phyloP scores from a whole-genome alignment of 495 filamentous ascomycete species.

The Venustampulla echinocandica region DNA sequence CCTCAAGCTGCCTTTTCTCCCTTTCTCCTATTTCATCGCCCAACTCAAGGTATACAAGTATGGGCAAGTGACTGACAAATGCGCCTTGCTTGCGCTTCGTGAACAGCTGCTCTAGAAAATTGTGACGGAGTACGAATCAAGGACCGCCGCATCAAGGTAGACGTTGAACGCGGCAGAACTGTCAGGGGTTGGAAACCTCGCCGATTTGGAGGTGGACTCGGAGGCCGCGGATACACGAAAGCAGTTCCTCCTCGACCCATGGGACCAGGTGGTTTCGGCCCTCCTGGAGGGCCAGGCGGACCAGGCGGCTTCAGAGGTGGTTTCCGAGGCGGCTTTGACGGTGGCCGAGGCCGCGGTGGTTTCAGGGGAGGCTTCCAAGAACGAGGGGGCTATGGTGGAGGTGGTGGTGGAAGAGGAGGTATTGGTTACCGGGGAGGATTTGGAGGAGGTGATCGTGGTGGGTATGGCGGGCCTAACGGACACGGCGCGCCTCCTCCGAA shows the following conservation, averaged over 20 bases:
- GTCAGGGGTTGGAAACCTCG: slow-evolving; percentile 91
- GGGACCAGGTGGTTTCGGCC: slow-evolving; percentile 58
- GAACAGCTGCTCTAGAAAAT: slow-evolving; percentile 48
- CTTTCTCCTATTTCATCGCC: slow-evolving; percentile 19
- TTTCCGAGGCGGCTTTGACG: slow-evolving; percentile 32
- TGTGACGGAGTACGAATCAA: slow-evolving; percentile 87
- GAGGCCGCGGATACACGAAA: slow-evolving; percentile 90
- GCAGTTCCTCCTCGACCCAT: slow-evolving; percentile 63
- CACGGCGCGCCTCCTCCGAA: slow-evolving; percentile 55
- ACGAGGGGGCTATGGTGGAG: slow-evolving; percentile 39
- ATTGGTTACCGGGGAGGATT: slow-evolving; percentile 48
- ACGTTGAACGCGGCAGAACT: slow-evolving; percentile 93
- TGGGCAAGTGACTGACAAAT: slow-evolving; percentile 47
- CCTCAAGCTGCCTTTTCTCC: slow-evolving; percentile 48
- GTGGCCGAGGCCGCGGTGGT: slow-evolving; percentile 52
- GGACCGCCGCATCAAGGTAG: slow-evolving; percentile 83
- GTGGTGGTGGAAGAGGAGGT: slow-evolving; percentile 35
- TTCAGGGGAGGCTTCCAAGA: slow-evolving; percentile 44
- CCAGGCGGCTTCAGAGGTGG: slow-evolving; percentile 42
- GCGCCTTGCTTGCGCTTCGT: slow-evolving; percentile 43
- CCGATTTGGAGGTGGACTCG: slow-evolving; percentile 85
- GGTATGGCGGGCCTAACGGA: slow-evolving; percentile 33
- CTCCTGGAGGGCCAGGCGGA: slow-evolving; percentile 35
- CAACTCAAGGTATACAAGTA: slow-evolving; percentile 30
- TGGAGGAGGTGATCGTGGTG: slow-evolving; percentile 29